phyloP scores from a whole-genome alignment of 495 filamentous ascomycete genomes.

The Neurospora sp. region DNA sequence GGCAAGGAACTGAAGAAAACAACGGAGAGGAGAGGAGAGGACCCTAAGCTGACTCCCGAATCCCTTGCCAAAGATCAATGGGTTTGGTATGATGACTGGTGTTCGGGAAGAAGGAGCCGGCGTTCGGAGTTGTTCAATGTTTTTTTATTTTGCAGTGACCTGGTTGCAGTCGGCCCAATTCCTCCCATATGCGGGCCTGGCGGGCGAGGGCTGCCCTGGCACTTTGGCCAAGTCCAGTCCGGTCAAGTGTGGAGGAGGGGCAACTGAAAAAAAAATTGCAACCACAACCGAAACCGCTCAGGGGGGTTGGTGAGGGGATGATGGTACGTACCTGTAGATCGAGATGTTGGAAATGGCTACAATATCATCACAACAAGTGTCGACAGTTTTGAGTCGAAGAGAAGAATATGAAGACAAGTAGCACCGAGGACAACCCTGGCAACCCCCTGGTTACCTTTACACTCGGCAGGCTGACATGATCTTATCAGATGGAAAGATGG shows the following conservation, averaged over 20 bases:
- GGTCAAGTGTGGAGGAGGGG: conserved; percentile 19
- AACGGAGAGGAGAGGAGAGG: conserved; percentile 6
- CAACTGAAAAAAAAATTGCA: conserved; percentile 19
- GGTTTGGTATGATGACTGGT: conserved; percentile 3
- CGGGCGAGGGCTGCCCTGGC: conserved; percentile 1
- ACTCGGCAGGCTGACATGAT: background rate
- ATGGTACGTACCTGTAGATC: background rate
- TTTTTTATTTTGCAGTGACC: background rate
- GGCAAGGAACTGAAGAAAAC: conserved; percentile 6
- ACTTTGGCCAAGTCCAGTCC: conserved; percentile 7
- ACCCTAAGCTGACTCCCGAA: conserved; percentile 10
- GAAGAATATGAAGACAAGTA: background rate
- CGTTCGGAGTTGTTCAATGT: conserved; percentile 9
- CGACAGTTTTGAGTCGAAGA: background rate
- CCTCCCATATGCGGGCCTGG: background rate
- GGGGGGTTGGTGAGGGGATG: background rate
- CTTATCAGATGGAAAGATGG: background rate
- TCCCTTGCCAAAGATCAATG: conserved; percentile 16
- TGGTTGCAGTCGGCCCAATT: background rate
- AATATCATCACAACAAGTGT: background rate
- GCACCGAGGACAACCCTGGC: background rate
- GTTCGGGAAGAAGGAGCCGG: conserved; percentile 3
- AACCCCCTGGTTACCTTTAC: background rate
- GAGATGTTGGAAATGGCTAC: background rate
- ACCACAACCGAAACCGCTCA: conserved; percentile 26